Evolutionary conservation across 2,329 filamentous ascomycete genomes (phyloP).

Genomic region (Biscogniauxia mediterranea): DNA sequence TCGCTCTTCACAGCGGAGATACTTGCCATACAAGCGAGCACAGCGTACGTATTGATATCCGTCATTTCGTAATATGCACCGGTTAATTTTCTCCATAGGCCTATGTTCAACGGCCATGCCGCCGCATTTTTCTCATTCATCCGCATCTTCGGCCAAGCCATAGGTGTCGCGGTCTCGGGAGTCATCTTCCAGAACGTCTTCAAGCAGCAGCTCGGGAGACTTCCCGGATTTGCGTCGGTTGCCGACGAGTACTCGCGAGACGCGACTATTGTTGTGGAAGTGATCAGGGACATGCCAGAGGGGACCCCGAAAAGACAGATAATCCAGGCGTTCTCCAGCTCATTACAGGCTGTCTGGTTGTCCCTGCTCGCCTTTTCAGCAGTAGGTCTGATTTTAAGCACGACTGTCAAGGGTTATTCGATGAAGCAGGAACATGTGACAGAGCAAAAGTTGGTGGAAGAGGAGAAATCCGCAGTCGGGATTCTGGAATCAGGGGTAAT

Average conservation of each 20-base stretch:
- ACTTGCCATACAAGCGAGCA: slow-evolving; percentile 62
- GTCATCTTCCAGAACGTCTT: slow-evolving; percentile 70
- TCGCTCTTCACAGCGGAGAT: slow-evolving; percentile 64
- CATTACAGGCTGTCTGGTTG: slow-evolving; percentile 1
- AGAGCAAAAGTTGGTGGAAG: not conserved
- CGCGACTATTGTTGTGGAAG: slow-evolving; percentile 53
- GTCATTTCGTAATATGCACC: not conserved
- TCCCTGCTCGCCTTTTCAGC: not conserved
- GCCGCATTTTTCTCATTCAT: slow-evolving; percentile 46
- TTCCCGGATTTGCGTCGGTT: slow-evolving; percentile 42
- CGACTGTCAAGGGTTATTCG: not conserved
- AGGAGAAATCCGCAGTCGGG: not conserved
- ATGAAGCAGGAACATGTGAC: slow-evolving; percentile 1
- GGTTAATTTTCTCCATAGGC: not conserved
- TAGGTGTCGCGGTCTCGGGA: slow-evolving; percentile 66
- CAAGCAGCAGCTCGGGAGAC: slow-evolving; percentile 46
- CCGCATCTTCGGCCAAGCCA: slow-evolving; percentile 60
- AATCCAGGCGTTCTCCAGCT: not conserved
- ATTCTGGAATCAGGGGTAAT: not conserved
- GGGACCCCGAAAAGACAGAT: slow-evolving; percentile 20
- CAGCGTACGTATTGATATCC: slow-evolving; percentile 27
- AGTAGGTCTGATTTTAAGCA: not conserved
- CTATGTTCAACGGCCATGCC: not conserved
- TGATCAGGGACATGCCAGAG: slow-evolving; percentile 50
- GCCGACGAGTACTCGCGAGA: slow-evolving; percentile 51